Percentiles rank a stretch among this genome's conserved stretches.
Conservation (phyloP, 1,139 yeast species). For the Saccharomyces hybrid region DNA sequence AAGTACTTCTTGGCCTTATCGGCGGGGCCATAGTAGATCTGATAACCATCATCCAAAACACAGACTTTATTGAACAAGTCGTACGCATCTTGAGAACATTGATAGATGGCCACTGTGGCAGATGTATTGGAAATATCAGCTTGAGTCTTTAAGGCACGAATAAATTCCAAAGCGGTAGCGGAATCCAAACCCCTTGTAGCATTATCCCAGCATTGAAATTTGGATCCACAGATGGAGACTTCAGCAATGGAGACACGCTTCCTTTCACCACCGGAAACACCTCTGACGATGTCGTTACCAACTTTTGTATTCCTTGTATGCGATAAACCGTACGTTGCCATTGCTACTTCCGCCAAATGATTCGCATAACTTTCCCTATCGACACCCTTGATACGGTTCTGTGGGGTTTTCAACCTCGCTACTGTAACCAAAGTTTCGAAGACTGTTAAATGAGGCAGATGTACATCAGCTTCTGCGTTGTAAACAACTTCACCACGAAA, state of each 20-base stretch:
- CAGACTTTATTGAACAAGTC: conserved; percentile 41
- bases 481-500: conserved; percentile 52
- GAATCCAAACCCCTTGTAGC: conserved; percentile 71
- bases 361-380: conserved; percentile 33
- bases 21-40: conserved; percentile 38
- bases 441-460: conserved; percentile 41
- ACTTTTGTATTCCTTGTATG: conserved; percentile 37
- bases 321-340: conserved; percentile 39
- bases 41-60: conserved; percentile 39
- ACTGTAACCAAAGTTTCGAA: conserved; percentile 37
- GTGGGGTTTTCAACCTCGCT: conserved; percentile 31
- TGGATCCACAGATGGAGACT: conserved; percentile 38
- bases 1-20: conserved; percentile 37
- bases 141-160: conserved; percentile 56
- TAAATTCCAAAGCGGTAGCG: conserved; percentile 70
- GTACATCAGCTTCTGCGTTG: conserved; percentile 41
- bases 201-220: conserved; percentile 63
- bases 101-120: conserved; percentile 72
- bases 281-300: conserved; percentile 37
- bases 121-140: conserved; percentile 53
- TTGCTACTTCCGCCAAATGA: conserved; percentile 34
- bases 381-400: conserved; percentile 32
- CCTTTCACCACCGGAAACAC: conserved; percentile 40
- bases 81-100: conserved; percentile 67
- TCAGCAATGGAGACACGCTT: conserved; percentile 40